Conservation (phyloP, 306 rosid genomes). For the Oemleria cerasiformis region DNA sequence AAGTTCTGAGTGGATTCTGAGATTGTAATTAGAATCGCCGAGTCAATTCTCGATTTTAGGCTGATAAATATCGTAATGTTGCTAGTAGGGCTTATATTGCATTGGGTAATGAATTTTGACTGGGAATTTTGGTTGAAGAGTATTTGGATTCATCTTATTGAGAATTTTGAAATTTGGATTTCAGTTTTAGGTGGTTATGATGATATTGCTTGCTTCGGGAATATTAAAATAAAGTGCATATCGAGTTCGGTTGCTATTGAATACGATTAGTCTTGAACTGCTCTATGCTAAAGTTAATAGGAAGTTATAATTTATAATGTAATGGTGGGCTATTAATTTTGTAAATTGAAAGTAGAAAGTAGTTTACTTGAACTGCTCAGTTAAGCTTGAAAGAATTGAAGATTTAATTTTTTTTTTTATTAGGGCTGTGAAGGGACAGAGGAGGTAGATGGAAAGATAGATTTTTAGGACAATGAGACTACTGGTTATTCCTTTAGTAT, state of each 20-base stretch:
- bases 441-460: not conserved
- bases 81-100: constrained; percentile 24
- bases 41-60: constrained; percentile 1
- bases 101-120: constrained; percentile 16
- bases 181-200: not conserved
- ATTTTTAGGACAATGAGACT: not conserved
- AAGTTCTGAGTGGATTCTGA: not conserved
- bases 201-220: not conserved
- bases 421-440: not conserved
- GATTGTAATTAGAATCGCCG: constrained; percentile 4
- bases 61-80: not conserved
- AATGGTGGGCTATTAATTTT: not conserved
- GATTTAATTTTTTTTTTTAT: not conserved
- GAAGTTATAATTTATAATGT: not conserved
- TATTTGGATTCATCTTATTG: not conserved
- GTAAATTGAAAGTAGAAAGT: not conserved
- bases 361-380: not conserved
- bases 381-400: not conserved
- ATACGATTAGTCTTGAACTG: not conserved
- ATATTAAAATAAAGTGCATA: not conserved
- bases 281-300: constrained; percentile 1
- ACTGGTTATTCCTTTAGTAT: not conserved
- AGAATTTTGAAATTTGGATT: not conserved
- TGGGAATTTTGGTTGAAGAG: constrained; percentile 10
- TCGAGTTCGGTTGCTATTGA: not conserved